Evolutionary conservation across 139 green algal species (phyloP).

Genomic region (Zygnema circumcarinatum): DNA sequence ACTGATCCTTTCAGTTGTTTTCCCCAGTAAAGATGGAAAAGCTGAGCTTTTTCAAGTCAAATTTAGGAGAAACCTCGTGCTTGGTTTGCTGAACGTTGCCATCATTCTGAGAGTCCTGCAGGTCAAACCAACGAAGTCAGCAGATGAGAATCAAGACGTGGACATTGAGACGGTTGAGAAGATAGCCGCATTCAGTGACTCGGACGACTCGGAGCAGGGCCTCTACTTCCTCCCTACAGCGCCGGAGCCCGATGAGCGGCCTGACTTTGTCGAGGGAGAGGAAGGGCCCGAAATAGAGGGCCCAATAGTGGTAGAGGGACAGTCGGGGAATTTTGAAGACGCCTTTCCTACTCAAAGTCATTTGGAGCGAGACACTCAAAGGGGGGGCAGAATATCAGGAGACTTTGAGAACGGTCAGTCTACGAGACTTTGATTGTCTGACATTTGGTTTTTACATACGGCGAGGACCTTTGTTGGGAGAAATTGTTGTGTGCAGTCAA

Average conservation of each 20-base stretch:
- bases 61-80: too few species aligned
- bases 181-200: conserved; percentile 56
- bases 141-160: conserved; percentile 34
- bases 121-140: conserved; percentile 12
- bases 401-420: conserved; percentile 2
- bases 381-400: conserved; percentile 3
- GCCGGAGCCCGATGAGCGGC: not conserved
- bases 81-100: too few species aligned
- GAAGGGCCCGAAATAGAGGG: conserved; percentile 7
- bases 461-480: not conserved
- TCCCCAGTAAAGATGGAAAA: too few species aligned
- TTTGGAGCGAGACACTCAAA: conserved; percentile 11
- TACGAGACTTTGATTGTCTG: not conserved
- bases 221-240: conserved; percentile 48
- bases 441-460: not conserved
- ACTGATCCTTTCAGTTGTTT: too few species aligned
- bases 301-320: not conserved
- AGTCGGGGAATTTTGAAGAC: not conserved
- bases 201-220: conserved; percentile 46
- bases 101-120: too few species aligned
- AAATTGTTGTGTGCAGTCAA: not conserved
- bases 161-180: conserved; percentile 54
- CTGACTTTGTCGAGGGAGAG: not conserved
- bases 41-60: too few species aligned
- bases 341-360: not conserved